Evolutionary conservation across 2,329 filamentous ascomycete species (phyloP).

Genomic region (Chrysoporthe puriensis): DNA sequence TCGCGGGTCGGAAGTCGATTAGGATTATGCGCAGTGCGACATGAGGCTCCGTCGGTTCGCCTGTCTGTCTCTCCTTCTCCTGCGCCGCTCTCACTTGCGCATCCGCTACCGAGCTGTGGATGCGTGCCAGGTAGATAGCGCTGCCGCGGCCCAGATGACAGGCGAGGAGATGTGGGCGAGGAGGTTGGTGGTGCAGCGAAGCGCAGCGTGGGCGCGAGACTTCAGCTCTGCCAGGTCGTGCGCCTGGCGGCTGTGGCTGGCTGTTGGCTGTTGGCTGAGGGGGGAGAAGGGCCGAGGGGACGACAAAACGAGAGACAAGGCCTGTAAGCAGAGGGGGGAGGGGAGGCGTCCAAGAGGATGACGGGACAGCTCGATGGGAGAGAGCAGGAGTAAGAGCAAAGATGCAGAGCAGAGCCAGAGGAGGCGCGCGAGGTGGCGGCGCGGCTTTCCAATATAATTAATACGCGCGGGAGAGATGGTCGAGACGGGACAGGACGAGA

Average conservation of each 20-base stretch:
- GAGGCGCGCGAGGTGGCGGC: slow-evolving; percentile 16
- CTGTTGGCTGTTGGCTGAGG: neutral
- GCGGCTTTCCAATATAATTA: slow-evolving; percentile 8
- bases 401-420: neutral
- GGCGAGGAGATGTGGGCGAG: slow-evolving; percentile 6
- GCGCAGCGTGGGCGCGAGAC: slow-evolving; percentile 9
- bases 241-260: neutral
- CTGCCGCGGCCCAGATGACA: neutral
- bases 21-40: slow-evolving; percentile 10
- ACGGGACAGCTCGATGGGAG: neutral
- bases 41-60: neutral
- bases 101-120: neutral
- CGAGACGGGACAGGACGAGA: neutral
- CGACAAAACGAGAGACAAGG: slow-evolving; percentile 22
- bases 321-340: neutral
- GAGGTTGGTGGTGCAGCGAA: slow-evolving; percentile 3
- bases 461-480: slow-evolving; percentile 13
- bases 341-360: neutral
- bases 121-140: neutral
- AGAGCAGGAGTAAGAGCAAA: neutral
- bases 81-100: neutral
- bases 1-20: neutral
- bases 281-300: neutral
- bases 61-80: neutral
- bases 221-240: neutral